Evolutionary conservation across 352 stramenopile species (phyloP), one percentile per base, ranked within the genome.

Genomic region (Elongisporangium senticosum): DNA sequence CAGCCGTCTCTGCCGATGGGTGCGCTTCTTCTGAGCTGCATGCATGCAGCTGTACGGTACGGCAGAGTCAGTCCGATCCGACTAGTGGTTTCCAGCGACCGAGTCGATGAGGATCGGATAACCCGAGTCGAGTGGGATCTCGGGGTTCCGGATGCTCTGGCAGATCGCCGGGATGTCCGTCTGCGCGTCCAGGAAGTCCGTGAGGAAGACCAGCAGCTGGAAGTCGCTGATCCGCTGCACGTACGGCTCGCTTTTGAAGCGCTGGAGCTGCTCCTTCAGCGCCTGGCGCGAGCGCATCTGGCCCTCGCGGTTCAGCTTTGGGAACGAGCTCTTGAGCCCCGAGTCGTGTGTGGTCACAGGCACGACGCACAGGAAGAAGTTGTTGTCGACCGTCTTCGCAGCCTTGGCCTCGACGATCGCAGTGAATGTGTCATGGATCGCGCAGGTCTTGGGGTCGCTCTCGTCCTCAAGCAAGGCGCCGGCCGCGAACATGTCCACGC

Each of bases 401-500:
- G 83, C 67, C 70, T 99, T 99, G 55, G 93, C 96, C 67, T 99
- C 96, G 51, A 99, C 94, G 58, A 99, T 92, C 33, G 96, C 97
- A 17, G 97, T 99, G 70, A 99, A 99, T 2, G 97, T 98, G 62
- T 97, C 89, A 63, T 90, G 89, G 6, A 99, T 82, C n/a, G 81
- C 71, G 64, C 91, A 98, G 55, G 80, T 79, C 74, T 93, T 96
- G 5, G 91, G 90, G 74, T 99, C 87, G 21, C 73, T 72, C 6
- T 91, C 79, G 63, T 94, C 86, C 54, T 97, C 80, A 49, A 96
- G 67, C 33, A 98, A 61, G 39, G 93, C 96, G 56, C 97, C 95
- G 61, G 97, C 92, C 20, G 93, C 95, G 40, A 98, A 98, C 97
- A 99, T 99, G 59, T 98, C 96, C 74, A 99, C 97, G 69, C 95